Conservation (phyloP, 208 protist species). For the Trypanosoma avium region DNA sequence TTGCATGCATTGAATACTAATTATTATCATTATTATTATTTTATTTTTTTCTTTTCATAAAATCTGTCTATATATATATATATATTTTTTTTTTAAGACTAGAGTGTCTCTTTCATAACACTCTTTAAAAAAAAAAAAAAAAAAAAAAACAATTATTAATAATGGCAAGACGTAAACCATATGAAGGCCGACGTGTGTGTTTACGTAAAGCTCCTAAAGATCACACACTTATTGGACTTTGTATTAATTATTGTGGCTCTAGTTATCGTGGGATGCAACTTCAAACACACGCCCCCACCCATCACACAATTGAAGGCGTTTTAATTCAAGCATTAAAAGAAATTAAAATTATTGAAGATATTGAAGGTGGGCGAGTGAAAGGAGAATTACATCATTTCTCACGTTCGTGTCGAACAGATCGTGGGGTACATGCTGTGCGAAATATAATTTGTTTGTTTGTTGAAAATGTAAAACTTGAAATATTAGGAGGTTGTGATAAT, state of each 20-base stretch:
- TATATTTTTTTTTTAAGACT: no score
- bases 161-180: constrained; percentile 24
- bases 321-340: constrained; percentile 74
- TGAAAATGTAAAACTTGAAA: constrained; percentile 28
- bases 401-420: constrained; percentile 81
- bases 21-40: no score
- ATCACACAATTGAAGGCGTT: constrained; percentile 82
- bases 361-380: constrained; percentile 40
- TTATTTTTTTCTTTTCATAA: no score
- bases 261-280: constrained; percentile 78
- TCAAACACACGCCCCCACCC: constrained; percentile 70
- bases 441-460: constrained; percentile 82
- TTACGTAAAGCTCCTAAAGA: constrained; percentile 53
- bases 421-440: constrained; percentile 79
- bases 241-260: constrained; percentile 65
- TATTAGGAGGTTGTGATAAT: constrained; percentile 28
- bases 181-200: constrained; percentile 35
- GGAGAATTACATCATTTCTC: constrained; percentile 59
- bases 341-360: constrained; percentile 41
- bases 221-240: constrained; percentile 63
- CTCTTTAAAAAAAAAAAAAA: constrained; percentile 1
- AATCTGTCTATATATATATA: no score
- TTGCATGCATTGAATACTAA: no score
- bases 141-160: constrained; percentile 1
- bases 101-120: no score